Conservation (phyloP, 2,329 filamentous ascomycete genomes). For the Daldinia sp. region DNA sequence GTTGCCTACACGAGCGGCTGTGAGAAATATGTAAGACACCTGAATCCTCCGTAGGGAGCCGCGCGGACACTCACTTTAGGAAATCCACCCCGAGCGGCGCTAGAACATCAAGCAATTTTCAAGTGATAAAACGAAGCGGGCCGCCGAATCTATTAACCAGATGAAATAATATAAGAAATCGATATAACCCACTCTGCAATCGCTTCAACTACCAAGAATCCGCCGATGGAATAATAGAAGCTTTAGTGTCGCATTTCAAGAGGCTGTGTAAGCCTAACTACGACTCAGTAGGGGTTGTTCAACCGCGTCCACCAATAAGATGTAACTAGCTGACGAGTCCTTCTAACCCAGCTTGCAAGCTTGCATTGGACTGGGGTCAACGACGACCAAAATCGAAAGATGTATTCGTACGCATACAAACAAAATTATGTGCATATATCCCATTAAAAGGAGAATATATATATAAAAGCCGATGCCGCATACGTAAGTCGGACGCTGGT, state of each 20-base stretch:
- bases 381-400: conserved; percentile 15
- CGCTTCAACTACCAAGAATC: neutral
- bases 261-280: conserved; percentile 39
- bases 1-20: conserved; percentile 33
- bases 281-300: conserved; percentile 28
- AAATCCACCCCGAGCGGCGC: conserved; percentile 28
- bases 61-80: conserved; percentile 30
- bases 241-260: conserved; percentile 11
- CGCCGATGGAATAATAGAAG: conserved; percentile 16
- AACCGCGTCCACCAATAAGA: conserved; percentile 39
- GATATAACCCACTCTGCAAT: neutral
- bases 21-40: conserved; percentile 38
- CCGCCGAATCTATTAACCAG: neutral
- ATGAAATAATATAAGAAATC: neutral
- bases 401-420: conserved; percentile 15
- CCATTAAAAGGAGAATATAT: neutral
- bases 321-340: conserved; percentile 46
- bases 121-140: conserved; percentile 8
- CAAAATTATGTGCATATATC: neutral
- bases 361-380: conserved; percentile 17
- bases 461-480: neutral
- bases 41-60: conserved; percentile 32
- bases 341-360: conserved; percentile 37
- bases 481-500: neutral
- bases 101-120: conserved; percentile 11